Percentiles rank a stretch among this genome's conserved stretches.
Conservation (phyloP, 495 filamentous ascomycete species). For the Annulohypoxylon bovei region DNA sequence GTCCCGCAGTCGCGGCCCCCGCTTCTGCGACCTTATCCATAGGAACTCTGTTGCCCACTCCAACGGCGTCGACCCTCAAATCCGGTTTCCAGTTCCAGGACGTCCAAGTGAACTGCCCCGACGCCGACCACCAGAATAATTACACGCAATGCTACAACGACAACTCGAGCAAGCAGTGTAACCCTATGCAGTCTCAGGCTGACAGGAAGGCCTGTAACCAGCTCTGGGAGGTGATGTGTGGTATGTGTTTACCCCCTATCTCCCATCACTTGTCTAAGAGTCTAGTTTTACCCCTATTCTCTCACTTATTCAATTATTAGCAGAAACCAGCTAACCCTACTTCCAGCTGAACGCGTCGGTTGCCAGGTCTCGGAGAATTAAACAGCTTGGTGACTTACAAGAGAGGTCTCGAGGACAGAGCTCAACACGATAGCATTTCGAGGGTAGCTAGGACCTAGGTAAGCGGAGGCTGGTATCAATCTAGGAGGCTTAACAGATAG, state of each 20-base stretch:
- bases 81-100: background rate
- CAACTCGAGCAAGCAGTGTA: background rate
- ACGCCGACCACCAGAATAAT: background rate
- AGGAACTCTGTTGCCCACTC: background rate
- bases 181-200: background rate
- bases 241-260: background rate
- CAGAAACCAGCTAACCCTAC: background rate
- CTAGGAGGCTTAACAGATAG: background rate
- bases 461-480: background rate
- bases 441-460: background rate
- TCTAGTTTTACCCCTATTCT: background rate
- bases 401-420: background rate
- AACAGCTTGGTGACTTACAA: background rate
- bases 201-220: background rate
- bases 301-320: background rate
- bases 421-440: background rate
- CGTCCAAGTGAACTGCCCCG: background rate
- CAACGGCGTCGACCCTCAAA: background rate
- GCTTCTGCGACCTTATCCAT: background rate
- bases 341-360: background rate
- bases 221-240: constrained; percentile 20
- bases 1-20: background rate
- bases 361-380: background rate
- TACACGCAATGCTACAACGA: background rate
- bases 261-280: no score